phyloP scores from a whole-genome alignment of 768 basidiomycete genomes.

The Kwoniella sp. region DNA sequence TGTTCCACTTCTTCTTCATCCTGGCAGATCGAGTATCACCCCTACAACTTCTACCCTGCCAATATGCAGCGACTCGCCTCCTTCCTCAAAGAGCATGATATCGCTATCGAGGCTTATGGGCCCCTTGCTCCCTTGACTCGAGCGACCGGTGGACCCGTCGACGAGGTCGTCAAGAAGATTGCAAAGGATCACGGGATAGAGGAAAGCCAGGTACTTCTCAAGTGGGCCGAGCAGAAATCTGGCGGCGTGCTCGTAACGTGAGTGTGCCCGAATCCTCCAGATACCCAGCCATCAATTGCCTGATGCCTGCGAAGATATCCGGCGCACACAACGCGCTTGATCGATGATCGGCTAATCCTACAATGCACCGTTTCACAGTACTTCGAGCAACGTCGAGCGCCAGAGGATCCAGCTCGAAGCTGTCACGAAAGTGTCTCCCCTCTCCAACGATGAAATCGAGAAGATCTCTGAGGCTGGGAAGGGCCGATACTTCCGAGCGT shows the following conservation, averaged over 20 bases:
- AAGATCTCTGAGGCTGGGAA: conserved; percentile 38
- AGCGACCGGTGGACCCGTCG: conserved; percentile 26
- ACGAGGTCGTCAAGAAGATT: conserved; percentile 27
- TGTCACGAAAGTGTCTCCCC: conserved; percentile 21
- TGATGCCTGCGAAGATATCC: no score
- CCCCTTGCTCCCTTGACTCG: conserved; percentile 27
- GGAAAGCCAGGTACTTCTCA: conserved; percentile 34
- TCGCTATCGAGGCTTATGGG: conserved; percentile 29
- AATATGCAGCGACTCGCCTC: conserved; percentile 20
- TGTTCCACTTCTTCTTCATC: neutral
- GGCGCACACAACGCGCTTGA: no score
- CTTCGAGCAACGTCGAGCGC: conserved; percentile 31
- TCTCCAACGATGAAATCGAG: conserved; percentile 33
- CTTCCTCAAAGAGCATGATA: conserved; percentile 11
- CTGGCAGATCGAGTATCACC: conserved; percentile 33
- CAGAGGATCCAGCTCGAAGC: conserved; percentile 42
- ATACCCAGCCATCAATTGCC: no score
- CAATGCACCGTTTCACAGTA: conserved; percentile 14
- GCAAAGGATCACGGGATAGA: conserved; percentile 21
- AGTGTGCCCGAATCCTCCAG: neutral
- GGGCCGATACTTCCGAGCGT: conserved; percentile 25
- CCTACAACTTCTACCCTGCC: conserved; percentile 28
- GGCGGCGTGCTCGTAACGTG: conserved; percentile 28
- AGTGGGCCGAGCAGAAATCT: conserved; percentile 15
- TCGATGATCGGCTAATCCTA: no score